These are phyloP conservation scores for Cylindrotheca closterium DNA, from an alignment of 108 stramenopile genomes.

Conservation along the genomic window DNA sequence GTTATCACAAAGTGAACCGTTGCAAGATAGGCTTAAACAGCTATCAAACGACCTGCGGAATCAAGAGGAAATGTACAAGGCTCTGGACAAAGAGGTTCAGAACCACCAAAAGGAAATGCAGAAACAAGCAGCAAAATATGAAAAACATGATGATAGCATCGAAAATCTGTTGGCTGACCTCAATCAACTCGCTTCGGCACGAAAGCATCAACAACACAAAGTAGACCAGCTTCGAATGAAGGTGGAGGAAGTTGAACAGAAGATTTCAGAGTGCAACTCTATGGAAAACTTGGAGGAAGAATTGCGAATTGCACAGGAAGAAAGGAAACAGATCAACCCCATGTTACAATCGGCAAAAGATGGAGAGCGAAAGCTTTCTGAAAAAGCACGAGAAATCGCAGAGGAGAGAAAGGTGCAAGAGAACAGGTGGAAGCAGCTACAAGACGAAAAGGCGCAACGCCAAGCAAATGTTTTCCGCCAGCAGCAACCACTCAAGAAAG, in stretches of 20 bases:
- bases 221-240: constrained; percentile 38
- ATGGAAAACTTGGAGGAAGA: constrained; percentile 44
- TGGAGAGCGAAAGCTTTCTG: constrained; percentile 4
- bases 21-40: constrained; percentile 43
- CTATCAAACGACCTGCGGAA: constrained; percentile 23
- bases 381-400: constrained; percentile 5
- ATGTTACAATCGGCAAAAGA: constrained; percentile 34
- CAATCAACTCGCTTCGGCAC: constrained; percentile 38
- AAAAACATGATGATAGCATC: constrained; percentile 54
- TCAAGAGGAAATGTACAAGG: constrained; percentile 17
- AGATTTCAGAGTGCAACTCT: constrained; percentile 39
- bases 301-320: constrained; percentile 18
- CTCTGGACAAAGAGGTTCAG: constrained; percentile 40
- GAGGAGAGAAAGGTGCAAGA: constrained; percentile 23
- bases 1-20: constrained; percentile 34
- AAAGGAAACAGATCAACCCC: constrained; percentile 18
- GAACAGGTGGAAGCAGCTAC: constrained; percentile 34
- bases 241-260: constrained; percentile 30
- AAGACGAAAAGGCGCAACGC: constrained; percentile 63
- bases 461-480: constrained; percentile 39
- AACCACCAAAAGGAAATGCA: constrained; percentile 41
- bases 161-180: constrained; percentile 47
- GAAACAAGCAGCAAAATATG: constrained; percentile 48
- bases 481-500: constrained; percentile 36
- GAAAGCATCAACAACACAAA: constrained; percentile 37